A percentile compares a stretch with the other conserved stretches of the same genome.
phyloP scores from a whole-genome alignment of 805 yeast genomes.

The Candida ascalaphidarum region DNA sequence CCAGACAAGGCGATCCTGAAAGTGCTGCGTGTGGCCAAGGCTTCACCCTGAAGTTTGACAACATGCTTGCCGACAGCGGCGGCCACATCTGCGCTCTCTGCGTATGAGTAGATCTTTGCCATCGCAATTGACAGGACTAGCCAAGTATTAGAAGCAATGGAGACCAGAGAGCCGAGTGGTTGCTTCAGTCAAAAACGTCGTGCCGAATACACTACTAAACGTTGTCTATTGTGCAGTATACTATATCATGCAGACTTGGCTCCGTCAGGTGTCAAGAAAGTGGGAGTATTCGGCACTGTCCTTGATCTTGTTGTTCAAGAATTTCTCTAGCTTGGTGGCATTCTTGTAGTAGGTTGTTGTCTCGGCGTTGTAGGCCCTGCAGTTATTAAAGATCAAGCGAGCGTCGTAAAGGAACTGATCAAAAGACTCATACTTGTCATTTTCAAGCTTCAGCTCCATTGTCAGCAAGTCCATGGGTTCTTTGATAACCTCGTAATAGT shows the following conservation, averaged over 20 bases:
- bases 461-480: conserved; percentile 98
- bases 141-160: too few relatives aligned
- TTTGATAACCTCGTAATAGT: conserved; percentile 90
- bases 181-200: too few relatives aligned
- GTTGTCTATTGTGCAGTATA: too few relatives aligned
- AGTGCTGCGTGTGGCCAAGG: conserved; percentile 32
- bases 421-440: conserved; percentile 83
- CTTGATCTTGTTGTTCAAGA: conserved; percentile 69
- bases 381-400: conserved; percentile 77
- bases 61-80: conserved; percentile 56
- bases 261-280: conserved; percentile 46
- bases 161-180: too few relatives aligned
- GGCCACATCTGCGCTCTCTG: conserved; percentile 54
- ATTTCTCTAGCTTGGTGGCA: conserved; percentile 90
- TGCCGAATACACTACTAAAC: too few relatives aligned
- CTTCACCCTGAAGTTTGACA: conserved; percentile 52
- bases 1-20: conserved; percentile 85
- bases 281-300: conserved; percentile 92
- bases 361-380: conserved; percentile 89
- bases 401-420: conserved; percentile 90
- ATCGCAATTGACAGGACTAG: too few relatives aligned
- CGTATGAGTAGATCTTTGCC: conserved; percentile 39
- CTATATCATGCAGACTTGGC: too few relatives aligned
- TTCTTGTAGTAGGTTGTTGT: conserved; percentile 92
- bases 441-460: conserved; percentile 89